Percentiles rank a stretch among this genome's conserved stretches.
Evolutionary conservation across 768 basidiomycete species (phyloP).

Genomic region (Dendrothele bispora): DNA sequence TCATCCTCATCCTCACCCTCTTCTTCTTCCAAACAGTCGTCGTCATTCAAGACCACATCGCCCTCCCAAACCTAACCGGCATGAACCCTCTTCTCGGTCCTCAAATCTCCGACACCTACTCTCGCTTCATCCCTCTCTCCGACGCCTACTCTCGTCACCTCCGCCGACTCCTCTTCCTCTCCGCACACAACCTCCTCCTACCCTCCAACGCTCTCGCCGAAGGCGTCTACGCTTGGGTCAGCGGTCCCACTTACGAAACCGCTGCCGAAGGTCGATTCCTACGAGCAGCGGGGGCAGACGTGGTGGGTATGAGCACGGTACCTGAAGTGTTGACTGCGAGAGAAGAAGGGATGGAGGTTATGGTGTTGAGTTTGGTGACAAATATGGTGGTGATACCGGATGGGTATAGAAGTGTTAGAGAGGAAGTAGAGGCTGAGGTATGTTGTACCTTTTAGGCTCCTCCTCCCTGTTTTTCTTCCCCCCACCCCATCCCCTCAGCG

Average conservation of each 20-base stretch:
- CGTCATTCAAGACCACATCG: slow-evolving; percentile 82
- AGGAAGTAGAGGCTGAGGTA: slow-evolving; percentile 79
- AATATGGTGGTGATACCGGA: slow-evolving; percentile 80
- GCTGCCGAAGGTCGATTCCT: slow-evolving; percentile 84
- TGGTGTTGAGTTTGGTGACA: slow-evolving; percentile 83
- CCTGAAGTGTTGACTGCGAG: slow-evolving; percentile 84
- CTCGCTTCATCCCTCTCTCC: slow-evolving; percentile 83
- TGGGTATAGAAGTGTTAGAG: slow-evolving; percentile 64
- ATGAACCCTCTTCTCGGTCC: slow-evolving; percentile 81
- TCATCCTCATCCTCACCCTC: slow-evolving; percentile 10
- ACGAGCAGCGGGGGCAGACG: slow-evolving; percentile 73
- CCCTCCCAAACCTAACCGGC: slow-evolving; percentile 75
- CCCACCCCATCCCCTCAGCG: no score
- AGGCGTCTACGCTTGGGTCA: slow-evolving; percentile 88
- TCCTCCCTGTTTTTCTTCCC: slow-evolving; percentile 3
- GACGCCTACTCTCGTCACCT: slow-evolving; percentile 77
- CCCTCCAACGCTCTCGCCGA: slow-evolving; percentile 62
- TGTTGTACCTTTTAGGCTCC: slow-evolving; percentile 15
- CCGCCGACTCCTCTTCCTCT: slow-evolving; percentile 71
- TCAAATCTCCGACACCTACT: slow-evolving; percentile 51
- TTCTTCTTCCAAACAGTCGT: slow-evolving; percentile 56
- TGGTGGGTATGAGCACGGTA: slow-evolving; percentile 94
- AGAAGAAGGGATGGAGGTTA: slow-evolving; percentile 71
- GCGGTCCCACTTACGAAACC: slow-evolving; percentile 89
- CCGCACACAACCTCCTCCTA: slow-evolving; percentile 62